phyloP scores from a whole-genome alignment of 805 yeast species.

The Sungouiella thailandica region DNA sequence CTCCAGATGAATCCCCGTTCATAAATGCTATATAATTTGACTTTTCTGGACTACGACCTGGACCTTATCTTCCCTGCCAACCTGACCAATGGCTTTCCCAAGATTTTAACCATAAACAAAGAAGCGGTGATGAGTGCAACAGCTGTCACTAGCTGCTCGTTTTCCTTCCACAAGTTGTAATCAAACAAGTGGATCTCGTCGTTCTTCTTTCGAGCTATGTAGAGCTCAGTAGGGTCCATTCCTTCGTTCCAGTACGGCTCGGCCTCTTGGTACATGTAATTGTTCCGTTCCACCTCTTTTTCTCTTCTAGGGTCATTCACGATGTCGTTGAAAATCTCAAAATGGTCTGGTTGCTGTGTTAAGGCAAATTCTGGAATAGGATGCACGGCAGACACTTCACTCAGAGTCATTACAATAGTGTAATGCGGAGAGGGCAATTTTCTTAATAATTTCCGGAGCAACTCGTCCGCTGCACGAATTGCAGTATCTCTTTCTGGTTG shows the following conservation, averaged over 20 bases:
- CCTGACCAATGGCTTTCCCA: conserved; percentile 1
- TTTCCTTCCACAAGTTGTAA: conserved; percentile 43
- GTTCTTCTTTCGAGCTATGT: conserved; percentile 23
- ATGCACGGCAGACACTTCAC: conserved; percentile 17
- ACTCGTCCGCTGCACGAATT: conserved; percentile 39
- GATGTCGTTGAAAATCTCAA: conserved; percentile 52
- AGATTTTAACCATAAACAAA: conserved; percentile 13
- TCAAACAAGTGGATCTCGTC: conserved; percentile 40
- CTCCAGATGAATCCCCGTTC: too few relatives aligned
- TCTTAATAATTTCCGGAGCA: conserved; percentile 52
- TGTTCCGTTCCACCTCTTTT: conserved; percentile 52
- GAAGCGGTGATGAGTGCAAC: conserved; percentile 23
- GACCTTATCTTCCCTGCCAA: neutral
- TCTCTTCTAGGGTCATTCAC: conserved; percentile 47
- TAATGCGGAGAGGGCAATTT: conserved; percentile 71
- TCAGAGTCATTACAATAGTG: conserved; percentile 52
- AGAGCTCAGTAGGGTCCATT: conserved; percentile 26
- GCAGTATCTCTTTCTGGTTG: conserved; percentile 20
- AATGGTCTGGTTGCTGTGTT: conserved; percentile 26
- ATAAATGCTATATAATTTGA: too few relatives aligned
- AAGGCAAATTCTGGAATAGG: conserved; percentile 29
- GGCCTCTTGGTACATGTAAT: conserved; percentile 27
- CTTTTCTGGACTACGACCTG: too few relatives aligned
- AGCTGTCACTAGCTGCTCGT: conserved; percentile 43
- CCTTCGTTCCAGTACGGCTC: conserved; percentile 15